Conservation (phyloP, 306 rosid species). For the Casuarina cunninghamiana region DNA sequence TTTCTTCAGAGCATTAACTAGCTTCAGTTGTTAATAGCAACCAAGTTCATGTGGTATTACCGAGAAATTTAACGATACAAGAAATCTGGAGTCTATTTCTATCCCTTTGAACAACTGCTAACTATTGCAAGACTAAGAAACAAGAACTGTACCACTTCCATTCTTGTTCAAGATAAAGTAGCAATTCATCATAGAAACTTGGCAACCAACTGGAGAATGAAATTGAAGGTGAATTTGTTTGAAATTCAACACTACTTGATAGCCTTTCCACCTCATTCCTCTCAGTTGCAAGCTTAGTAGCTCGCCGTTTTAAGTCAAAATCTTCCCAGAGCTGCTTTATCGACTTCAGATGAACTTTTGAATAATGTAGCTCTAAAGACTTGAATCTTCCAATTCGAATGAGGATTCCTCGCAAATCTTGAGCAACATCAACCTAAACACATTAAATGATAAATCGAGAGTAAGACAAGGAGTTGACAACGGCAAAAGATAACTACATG, state of each 20-base stretch:
- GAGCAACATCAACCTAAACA: conserved; percentile 72
- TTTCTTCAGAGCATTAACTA: neutral
- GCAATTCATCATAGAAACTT: conserved; percentile 85
- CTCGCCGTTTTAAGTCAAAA: conserved; percentile 63
- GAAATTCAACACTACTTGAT: conserved; percentile 48
- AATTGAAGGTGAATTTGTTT: conserved; percentile 47
- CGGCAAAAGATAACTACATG: neutral
- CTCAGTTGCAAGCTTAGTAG: conserved; percentile 56
- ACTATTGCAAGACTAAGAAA: conserved; percentile 25
- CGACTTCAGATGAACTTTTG: conserved; percentile 91
- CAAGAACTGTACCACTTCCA: conserved; percentile 82
- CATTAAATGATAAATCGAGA: conserved; percentile 3
- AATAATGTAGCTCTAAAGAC: conserved; percentile 86
- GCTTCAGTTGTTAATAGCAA: neutral
- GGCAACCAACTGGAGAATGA: conserved; percentile 88
- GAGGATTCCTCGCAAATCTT: conserved; percentile 87
- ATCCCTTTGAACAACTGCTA: conserved; percentile 11
- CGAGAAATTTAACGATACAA: neutral
- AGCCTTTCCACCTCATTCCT: conserved; percentile 61
- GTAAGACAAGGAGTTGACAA: conserved; percentile 10
- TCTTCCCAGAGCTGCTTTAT: conserved; percentile 91
- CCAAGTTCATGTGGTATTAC: neutral
- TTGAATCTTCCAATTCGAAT: conserved; percentile 97
- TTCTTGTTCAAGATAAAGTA: conserved; percentile 97
- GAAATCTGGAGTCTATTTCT: neutral